Evolutionary conservation across 805 yeast species (phyloP), one percentile per base, ranked within the genome.

Genomic region (Priceomyces melissophilus): DNA sequence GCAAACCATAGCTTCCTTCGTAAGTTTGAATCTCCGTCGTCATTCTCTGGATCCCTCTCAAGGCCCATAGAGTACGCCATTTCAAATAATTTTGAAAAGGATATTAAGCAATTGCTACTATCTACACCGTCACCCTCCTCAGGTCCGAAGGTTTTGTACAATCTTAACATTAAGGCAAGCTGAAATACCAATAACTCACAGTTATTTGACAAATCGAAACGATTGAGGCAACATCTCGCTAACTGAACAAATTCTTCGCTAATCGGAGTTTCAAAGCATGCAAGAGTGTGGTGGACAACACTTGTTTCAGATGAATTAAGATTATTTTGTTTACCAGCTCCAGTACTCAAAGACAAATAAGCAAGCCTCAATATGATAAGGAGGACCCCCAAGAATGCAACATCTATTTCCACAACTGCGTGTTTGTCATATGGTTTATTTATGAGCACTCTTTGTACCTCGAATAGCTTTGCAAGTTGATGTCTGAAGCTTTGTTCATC

Each of bases 1-100:
- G 68, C 71, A 55, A 60, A 70, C 86, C 86, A 81, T 1, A 78
- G 65, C 48, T 81, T 81, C 45, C 86, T 63, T 72, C 82, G 69
- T 6, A 79, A 57, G 46, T 78, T 61, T 63, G 51, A 63, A 41
- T 50, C 50, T n/a, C 58, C 49, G 25, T 49, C 45, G 31, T 12
- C 33, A 11, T 6, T 32, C 32, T 43, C 60, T 1, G 76, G 76
- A 45, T 74, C 78, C 14, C 78, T 50, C 44, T 73, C 69, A 34
- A 74, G 45, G 1, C 79, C 79, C 32, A 74, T 61, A 3, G 71
- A 63, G 44, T 62, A 61, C 3, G 78, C 78, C 54, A 73, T 56
- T 40, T 73, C 72, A 15, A 71, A 57, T 30, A 74, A 49, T 40
- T 49, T 38, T 4, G 48, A 46, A 14, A 40, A 44, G 32, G 39